Evolutionary conservation across 2,329 filamentous ascomycete genomes (phyloP), one percentile per base, ranked within the genome.

Genomic region (Cordyceps cateniannulata): DNA sequence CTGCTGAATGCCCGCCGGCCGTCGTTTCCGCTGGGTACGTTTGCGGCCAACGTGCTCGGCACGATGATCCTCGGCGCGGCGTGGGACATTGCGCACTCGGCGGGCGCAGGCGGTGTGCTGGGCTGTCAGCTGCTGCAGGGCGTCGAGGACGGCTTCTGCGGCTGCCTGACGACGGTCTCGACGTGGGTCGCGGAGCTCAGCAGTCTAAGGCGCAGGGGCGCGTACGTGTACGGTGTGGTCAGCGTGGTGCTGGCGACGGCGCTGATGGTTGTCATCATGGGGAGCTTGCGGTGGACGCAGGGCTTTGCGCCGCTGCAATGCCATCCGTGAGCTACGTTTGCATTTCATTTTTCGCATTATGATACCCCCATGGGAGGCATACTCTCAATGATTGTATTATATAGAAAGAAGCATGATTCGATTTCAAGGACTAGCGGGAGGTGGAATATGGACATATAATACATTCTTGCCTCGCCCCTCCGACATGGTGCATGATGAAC

Each of bases 21-120:
- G 0, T 76, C 81, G 0, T 97, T 97, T 66, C 93, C 93, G 0
- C 72, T 97, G 0, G 93, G 93, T 2, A 98, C 93, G 0, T 96
- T 97, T 67, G 75, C 77, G 0, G 91, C 89, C 29, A 98, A 98
- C 68, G 78, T 96, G 5, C 71, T 88, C 16, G 93, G 93, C 5
- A 92, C 90, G 0, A 81, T 81, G 0, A 73, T 96, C 18, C 72
- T 96, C 54, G 92, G 85, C 16, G 86, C 91, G 81, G 83, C 85
- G 32, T 96, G 84, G 77, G 89, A 96, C 69, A 75, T 96, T 55
- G 89, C 91, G 65, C 91, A 91, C 68, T 81, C 80, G 0, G 81
- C 79, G 1, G 29, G 20, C 1, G 56, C 24, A 1, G n/a, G 49
- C 49, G 81, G 83, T 5, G 70, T 82, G 1, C 68, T 86, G 0